Base-by-base conservation (phyloP, 768 basidiomycete species). In the Dacryopinax primogenitus region DNA sequence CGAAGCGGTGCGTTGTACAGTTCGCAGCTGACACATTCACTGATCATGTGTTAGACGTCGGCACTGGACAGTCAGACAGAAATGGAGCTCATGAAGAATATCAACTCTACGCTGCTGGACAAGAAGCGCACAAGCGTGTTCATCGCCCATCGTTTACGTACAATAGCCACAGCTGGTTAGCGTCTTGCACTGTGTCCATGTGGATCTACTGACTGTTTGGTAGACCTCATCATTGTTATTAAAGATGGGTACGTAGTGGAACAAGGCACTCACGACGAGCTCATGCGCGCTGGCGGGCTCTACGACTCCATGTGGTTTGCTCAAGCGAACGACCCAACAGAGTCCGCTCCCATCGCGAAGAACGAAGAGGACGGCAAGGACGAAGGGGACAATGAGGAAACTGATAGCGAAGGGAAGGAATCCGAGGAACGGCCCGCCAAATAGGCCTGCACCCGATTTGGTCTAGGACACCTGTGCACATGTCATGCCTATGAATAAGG, bases 31-130 rank as follows among this genome's bases (percentile, higher is more conserved):
- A 63, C 33, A 26, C 18, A 28, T 36, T 16, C 9, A n/a, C 3
- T 35, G 47, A 28, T 45, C 18, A 34, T 45, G 23, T 34, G 37
- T 66, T 39, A 95, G 93, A 99, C 96, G 0, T 96, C 93, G 0
- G 94, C 96, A 0, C 77, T 99, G 67, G 96, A 99, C 72, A 89
- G 92, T 1, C 89, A 91, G 70, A 98, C 96, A 0, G 96, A 99
- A 73, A 82, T 86, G 1, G 94, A 96, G 73, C 78, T 99, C 44
- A 98, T 97, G 93, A 82, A 84, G 71, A 96, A 95, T 71, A 89
- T 99, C 76, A 88, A 98, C 70, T 78, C 75, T 21, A 85, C 84
- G 0, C 77, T 98, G 34, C 76, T 88, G 34, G 84, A 87, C 68
- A 86, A 87, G 69, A 79, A 83, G 2, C 83, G 93, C 47, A 99